A percentile compares a stretch with the other conserved stretches of the same genome.
phyloP scores from a whole-genome alignment of 441 rosid genomes.

The Eruca vesicaria region DNA sequence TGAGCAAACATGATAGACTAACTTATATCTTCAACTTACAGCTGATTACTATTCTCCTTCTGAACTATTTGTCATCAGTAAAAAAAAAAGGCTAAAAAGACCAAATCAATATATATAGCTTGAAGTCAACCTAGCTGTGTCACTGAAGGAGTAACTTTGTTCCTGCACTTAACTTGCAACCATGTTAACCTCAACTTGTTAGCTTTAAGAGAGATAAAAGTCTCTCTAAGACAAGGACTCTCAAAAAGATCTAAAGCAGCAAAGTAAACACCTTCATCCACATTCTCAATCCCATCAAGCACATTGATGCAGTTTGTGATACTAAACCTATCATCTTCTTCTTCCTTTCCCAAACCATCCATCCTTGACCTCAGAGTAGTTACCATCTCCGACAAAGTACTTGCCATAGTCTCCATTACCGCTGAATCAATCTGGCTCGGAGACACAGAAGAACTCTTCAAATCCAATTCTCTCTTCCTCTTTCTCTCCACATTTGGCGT shows the following conservation, averaged over 20 bases:
- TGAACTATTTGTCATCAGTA: slow-evolving; percentile 7
- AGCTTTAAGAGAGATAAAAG: slow-evolving; percentile 54
- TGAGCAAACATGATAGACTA: background rate
- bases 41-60: background rate
- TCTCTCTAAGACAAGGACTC: slow-evolving; percentile 52
- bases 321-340: slow-evolving; percentile 52
- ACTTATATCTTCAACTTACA: background rate
- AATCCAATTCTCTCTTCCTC: slow-evolving; percentile 47
- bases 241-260: slow-evolving; percentile 75
- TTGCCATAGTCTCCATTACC: slow-evolving; percentile 50
- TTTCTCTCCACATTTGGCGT: slow-evolving; percentile 29
- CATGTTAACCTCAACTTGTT: slow-evolving; percentile 46
- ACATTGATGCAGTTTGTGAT: slow-evolving; percentile 61
- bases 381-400: slow-evolving; percentile 62
- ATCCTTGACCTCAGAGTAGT: slow-evolving; percentile 46
- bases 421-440: slow-evolving; percentile 42
- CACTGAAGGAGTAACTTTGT: slow-evolving; percentile 12
- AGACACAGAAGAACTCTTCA: slow-evolving; percentile 22
- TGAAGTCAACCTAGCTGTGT: slow-evolving; percentile 12
- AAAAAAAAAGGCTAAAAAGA: background rate
- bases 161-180: slow-evolving; percentile 58
- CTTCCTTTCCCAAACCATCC: slow-evolving; percentile 14
- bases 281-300: slow-evolving; percentile 55
- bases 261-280: slow-evolving; percentile 53
- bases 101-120: background rate